These are phyloP conservation scores for Pinus taeda DNA, from an alignment of 75 land plant species.

Conservation along the genomic window DNA sequence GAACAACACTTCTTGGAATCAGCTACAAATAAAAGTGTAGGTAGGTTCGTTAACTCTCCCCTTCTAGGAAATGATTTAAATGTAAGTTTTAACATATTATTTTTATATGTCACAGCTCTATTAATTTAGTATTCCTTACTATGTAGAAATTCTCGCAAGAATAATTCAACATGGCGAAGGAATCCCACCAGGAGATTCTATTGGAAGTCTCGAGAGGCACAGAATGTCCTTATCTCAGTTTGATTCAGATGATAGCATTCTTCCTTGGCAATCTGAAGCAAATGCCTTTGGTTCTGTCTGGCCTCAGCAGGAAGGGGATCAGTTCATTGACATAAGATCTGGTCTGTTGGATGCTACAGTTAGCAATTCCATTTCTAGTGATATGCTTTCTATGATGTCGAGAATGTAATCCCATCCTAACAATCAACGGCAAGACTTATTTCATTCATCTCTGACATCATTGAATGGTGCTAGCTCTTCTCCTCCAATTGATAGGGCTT, in stretches of 20 bases:
- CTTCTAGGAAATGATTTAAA: background rate
- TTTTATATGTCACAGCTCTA: background rate
- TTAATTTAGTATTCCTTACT: background rate
- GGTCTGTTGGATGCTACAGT: background rate
- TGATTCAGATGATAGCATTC: background rate
- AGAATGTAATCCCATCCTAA: constrained; percentile 3
- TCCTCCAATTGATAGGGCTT: constrained; percentile 15
- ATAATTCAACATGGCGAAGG: background rate
- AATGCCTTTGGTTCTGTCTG: background rate
- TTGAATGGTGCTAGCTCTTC: background rate
- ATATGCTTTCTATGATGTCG: background rate
- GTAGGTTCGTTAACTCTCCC: background rate
- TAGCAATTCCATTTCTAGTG: background rate
- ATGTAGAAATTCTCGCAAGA: background rate
- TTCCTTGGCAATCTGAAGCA: constrained; percentile 7
- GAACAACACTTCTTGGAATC: background rate
- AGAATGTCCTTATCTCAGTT: background rate
- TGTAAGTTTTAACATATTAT: background rate
- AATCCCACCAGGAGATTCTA: background rate
- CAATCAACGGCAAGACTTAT: background rate
- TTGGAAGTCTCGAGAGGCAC: background rate
- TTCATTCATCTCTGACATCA: background rate
- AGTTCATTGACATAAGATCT: background rate
- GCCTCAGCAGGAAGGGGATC: background rate
- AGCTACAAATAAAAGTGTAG: background rate